A percentile compares a stretch with the other conserved stretches of the same genome.
Conservation (phyloP, 176 grass and related monocot genomes). For the Alopecurus myosuroides region DNA sequence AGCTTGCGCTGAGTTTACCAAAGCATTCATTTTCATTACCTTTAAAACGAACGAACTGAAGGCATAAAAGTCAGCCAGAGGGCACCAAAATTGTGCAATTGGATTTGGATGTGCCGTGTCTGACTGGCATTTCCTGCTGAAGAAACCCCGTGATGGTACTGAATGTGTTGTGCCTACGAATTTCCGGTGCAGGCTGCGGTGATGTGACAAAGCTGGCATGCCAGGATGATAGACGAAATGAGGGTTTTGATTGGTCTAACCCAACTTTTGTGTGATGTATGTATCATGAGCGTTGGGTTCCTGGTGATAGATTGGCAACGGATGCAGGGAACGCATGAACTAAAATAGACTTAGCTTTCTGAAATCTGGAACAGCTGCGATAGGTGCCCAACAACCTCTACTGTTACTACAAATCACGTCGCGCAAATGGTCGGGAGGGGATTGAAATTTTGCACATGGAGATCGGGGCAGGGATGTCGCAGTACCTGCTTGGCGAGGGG, state of each 20-base stretch:
- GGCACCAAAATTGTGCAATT: background rate
- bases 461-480: too few relatives aligned
- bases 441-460: background rate
- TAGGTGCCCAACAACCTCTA: too few relatives aligned
- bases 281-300: background rate
- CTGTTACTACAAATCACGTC: too few relatives aligned
- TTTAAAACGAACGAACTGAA: too few relatives aligned
- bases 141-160: too few relatives aligned
- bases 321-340: background rate
- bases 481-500: constrained; percentile 64
- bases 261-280: background rate
- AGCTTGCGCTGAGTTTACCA: background rate
- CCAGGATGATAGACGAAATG: background rate
- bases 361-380: too few relatives aligned
- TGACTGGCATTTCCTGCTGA: too few relatives aligned
- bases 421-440: background rate
- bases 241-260: background rate
- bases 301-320: background rate
- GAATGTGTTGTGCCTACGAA: too few relatives aligned
- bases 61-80: too few relatives aligned
- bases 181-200: too few relatives aligned
- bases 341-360: too few relatives aligned
- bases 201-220: background rate
- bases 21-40: background rate
- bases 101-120: background rate